Percentiles rank a stretch among this genome's conserved stretches.
Conservation (phyloP, 2,329 filamentous ascomycete species). For the Penicillium sp. region DNA sequence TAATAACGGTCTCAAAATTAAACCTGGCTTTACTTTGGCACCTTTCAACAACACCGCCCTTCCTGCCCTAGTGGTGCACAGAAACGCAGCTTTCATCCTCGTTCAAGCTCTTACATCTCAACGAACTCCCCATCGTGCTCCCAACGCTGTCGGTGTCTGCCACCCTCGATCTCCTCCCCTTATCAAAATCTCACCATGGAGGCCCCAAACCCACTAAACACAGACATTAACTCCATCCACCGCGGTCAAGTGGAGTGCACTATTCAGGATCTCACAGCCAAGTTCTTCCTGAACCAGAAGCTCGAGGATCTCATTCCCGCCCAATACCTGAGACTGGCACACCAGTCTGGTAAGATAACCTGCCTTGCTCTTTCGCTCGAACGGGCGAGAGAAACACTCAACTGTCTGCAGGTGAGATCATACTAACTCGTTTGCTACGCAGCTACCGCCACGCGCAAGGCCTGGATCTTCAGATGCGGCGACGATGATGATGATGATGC, state of each 20-base stretch:
- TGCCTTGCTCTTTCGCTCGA: not conserved
- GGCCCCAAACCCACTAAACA: not conserved
- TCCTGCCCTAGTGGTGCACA: no score
- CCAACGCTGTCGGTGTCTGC: not conserved
- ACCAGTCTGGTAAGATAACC: constrained; percentile 16
- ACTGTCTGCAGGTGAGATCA: not conserved
- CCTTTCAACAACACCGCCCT: no score
- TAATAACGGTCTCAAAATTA: no score
- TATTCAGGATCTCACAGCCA: constrained; percentile 23
- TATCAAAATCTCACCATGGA: not conserved
- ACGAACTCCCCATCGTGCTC: no score
- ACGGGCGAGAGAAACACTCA: not conserved
- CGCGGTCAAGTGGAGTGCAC: constrained; percentile 4
- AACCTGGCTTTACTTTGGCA: no score
- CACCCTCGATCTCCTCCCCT: not conserved
- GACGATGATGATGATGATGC: constrained; percentile 10
- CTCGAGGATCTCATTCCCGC: constrained; percentile 23
- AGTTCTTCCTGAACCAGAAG: constrained; percentile 19
- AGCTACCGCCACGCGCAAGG: constrained; percentile 18
- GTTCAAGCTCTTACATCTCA: no score
- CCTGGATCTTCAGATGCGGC: constrained; percentile 25
- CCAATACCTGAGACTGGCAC: constrained; percentile 19
- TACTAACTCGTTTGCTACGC: not conserved
- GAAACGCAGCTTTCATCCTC: no score
- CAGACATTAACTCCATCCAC: not conserved